These are phyloP conservation scores for Didymella sp. DNA, from an alignment of 2,329 filamentous ascomycete species.

Conservation along the genomic window DNA sequence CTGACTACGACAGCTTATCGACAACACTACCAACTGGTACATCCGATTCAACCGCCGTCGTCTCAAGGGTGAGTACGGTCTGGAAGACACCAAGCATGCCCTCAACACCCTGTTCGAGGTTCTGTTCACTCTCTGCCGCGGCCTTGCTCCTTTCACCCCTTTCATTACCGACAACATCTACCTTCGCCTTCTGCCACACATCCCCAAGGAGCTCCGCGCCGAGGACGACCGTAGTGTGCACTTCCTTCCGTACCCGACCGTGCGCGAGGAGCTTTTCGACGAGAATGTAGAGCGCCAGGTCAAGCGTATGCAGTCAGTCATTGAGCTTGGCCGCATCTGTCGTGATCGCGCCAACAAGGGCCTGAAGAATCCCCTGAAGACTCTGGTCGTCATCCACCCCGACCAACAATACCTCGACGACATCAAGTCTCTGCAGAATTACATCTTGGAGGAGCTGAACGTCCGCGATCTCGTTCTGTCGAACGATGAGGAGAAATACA, in stretches of 20 bases:
- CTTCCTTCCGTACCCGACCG: slow-evolving; percentile 88
- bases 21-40: slow-evolving; percentile 99
- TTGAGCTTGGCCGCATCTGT: slow-evolving; percentile 85
- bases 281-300: slow-evolving; percentile 85
- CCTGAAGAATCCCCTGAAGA: slow-evolving; percentile 90
- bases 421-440: slow-evolving; percentile 81
- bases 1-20: slow-evolving; percentile 66
- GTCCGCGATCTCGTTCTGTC: slow-evolving; percentile 84
- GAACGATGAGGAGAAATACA: slow-evolving; percentile 86
- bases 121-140: slow-evolving; percentile 84
- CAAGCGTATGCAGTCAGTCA: slow-evolving; percentile 91
- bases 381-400: slow-evolving; percentile 85
- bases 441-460: slow-evolving; percentile 92
- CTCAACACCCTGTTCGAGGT: slow-evolving; percentile 95
- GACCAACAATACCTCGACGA: slow-evolving; percentile 85
- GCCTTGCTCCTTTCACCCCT: slow-evolving; percentile 91
- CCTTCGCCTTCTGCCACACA: slow-evolving; percentile 78
- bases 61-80: slow-evolving; percentile 86
- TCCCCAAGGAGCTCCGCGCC: slow-evolving; percentile 72
- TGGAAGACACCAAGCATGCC: slow-evolving; percentile 86
- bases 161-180: slow-evolving; percentile 98
- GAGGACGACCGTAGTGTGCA: slow-evolving; percentile 87
- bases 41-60: slow-evolving; percentile 92
- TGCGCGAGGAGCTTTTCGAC: slow-evolving; percentile 87
- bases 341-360: slow-evolving; percentile 84